Percentiles rank a stretch among this genome's conserved stretches.
phyloP scores from a whole-genome alignment of 2,329 filamentous ascomycete genomes.

The Cladosporium sp. region DNA sequence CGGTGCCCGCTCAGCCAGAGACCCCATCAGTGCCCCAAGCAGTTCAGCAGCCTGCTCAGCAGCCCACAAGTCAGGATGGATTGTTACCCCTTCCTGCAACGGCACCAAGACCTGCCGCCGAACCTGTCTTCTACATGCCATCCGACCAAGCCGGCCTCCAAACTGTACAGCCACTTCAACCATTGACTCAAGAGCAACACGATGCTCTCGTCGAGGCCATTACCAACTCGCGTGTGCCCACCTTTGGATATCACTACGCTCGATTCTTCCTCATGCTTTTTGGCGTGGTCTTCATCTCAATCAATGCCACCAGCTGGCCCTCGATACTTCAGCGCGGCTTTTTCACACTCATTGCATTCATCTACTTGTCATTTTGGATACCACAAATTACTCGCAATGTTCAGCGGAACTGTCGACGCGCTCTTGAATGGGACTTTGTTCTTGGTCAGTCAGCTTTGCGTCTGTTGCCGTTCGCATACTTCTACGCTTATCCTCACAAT shows the following conservation, averaged over 20 bases:
- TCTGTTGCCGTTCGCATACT: constrained; percentile 79
- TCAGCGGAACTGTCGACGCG: constrained; percentile 86
- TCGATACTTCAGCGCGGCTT: constrained; percentile 55
- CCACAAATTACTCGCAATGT: constrained; percentile 92
- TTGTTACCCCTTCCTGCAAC: constrained; percentile 56
- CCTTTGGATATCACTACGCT: constrained; percentile 60
- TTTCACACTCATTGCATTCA: constrained; percentile 64
- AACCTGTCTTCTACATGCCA: constrained; percentile 58
- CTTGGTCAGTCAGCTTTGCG: constrained; percentile 79
- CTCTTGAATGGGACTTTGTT: constrained; percentile 89
- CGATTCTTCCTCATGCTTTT: constrained; percentile 64
- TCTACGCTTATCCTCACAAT: constrained; percentile 77
- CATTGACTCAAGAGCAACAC: constrained; percentile 22
- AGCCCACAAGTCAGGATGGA: constrained; percentile 34
- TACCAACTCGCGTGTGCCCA: constrained; percentile 31
- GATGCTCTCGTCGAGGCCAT: constrained; percentile 42
- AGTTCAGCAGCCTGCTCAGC: constrained; percentile 28
- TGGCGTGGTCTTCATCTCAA: constrained; percentile 58
- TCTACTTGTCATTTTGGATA: constrained; percentile 87
- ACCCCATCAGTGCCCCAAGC: constrained; percentile 29
- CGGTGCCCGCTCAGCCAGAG: not conserved
- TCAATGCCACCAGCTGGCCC: constrained; percentile 62
- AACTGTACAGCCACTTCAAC: constrained; percentile 27
- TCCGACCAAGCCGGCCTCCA: constrained; percentile 58
- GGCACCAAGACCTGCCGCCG: constrained; percentile 48